Evolutionary conservation across 441 rosid species (phyloP).

Genomic region (Syzygium malaccense): DNA sequence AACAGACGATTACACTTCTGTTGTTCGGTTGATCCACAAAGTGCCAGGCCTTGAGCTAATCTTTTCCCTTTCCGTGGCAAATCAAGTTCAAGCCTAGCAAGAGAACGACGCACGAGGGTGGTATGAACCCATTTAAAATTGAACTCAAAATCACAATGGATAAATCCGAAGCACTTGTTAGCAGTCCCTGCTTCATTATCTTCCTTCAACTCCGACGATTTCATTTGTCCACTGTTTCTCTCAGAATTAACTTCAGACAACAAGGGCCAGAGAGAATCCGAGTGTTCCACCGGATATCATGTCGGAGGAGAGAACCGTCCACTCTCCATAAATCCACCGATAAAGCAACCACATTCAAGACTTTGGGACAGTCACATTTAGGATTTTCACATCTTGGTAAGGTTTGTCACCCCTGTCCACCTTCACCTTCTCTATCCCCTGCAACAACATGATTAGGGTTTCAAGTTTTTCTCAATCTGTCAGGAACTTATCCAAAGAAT

Average conservation of each 20-base stretch:
- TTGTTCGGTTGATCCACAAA: neutral
- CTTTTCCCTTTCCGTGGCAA: neutral
- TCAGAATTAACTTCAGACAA: neutral
- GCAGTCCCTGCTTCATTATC: neutral
- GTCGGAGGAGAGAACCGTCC: neutral
- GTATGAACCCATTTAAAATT: neutral
- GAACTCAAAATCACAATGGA: neutral
- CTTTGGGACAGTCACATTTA: conserved; percentile 85
- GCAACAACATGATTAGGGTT: conserved; percentile 13
- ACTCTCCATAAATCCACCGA: neutral
- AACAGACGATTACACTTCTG: neutral
- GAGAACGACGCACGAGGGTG: neutral
- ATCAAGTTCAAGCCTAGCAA: neutral
- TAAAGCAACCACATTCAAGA: conserved; percentile 18
- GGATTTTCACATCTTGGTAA: conserved; percentile 84
- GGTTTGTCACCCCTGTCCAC: conserved; percentile 86
- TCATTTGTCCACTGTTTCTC: neutral
- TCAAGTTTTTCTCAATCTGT: neutral
- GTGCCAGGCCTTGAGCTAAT: neutral
- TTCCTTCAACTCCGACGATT: neutral
- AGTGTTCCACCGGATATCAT: neutral
- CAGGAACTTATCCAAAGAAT: neutral
- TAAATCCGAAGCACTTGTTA: neutral
- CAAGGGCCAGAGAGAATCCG: neutral
- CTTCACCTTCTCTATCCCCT: conserved; percentile 97